Base-by-base conservation (phyloP, 805 yeast genomes). In the Naumovozyma baii region DNA sequence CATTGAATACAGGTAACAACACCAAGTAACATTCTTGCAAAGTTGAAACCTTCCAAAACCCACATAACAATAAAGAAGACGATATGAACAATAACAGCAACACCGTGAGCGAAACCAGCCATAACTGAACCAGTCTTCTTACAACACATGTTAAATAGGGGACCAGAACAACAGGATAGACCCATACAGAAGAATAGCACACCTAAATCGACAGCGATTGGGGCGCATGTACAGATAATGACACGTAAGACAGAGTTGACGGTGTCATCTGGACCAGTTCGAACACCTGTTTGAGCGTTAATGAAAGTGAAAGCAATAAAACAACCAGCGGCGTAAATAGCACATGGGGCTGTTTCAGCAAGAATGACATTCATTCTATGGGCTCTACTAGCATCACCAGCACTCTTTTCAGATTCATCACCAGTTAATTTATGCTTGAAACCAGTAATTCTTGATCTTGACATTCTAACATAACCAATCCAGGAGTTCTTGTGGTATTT, bases 101-200 rank as follows among this genome's bases (percentile, higher is more conserved):
- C 70, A 67, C 95, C 96, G 59, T 92, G 98, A 16, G 97, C 95
- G 61, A 92, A 66, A 56, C 85, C 96, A 31, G 99, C 99, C 69
- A 68, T 79, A 31, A 86, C 94, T 9, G 96, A 81, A 67, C 95
- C 95, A 37, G 96, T 88, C 73, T 83, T 82, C 77, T 88, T 88
- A 71, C 97, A 90, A 67, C 98, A 90, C 68, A 88, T 64, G 42
- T 92, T 92, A 49, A 90, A 76, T 59, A 90, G 54, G 52, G 99
- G 98, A 63, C 99, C 99, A 20, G 95, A 85, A 73, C 96, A 92
- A 69, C 98, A 92, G 13, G 96, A 83, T 65, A 88, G 60, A 53
- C 77, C 86, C 53, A 83, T 71, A 66, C 90, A 75, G 49, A 83
- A 73, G 55, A 73, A 75, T 50, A 88, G 68, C 26, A 78, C 81